Percentiles rank a stretch among this genome's conserved stretches.
Evolutionary conservation across 352 stramenopile species (phyloP).

Genomic region (Phytophthora palmivora): DNA sequence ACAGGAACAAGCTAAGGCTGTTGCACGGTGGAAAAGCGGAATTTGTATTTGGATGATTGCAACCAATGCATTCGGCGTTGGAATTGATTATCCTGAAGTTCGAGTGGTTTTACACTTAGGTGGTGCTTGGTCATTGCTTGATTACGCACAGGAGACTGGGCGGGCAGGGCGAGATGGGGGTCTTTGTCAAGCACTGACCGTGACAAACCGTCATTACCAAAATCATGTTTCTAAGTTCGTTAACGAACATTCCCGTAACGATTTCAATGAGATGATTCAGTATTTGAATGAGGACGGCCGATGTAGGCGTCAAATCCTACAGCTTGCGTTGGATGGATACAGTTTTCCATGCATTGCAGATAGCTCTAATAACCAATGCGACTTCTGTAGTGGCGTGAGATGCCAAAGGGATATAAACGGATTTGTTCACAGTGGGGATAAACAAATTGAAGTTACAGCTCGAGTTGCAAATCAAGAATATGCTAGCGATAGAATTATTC

Average conservation of each 20-base stretch:
- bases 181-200: too few species aligned
- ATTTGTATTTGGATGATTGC: background rate
- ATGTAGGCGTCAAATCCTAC: too few species aligned
- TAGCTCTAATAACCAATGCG: too few species aligned
- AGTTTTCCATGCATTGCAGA: too few species aligned
- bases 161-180: background rate
- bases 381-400: too few species aligned
- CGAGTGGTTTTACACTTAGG: background rate
- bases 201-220: background rate
- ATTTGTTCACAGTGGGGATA: background rate
- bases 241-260: background rate
- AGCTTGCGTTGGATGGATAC: too few species aligned
- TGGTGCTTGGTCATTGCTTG: background rate
- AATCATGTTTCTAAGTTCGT: background rate
- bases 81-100: background rate
- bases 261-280: too few species aligned
- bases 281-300: too few species aligned
- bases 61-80: background rate
- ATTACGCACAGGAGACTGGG: background rate
- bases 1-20: background rate
- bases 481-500: background rate
- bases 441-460: background rate
- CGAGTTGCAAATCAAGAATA: background rate
- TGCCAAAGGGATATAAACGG: too few species aligned
- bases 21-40: background rate